These are phyloP conservation scores for Exophiala sp. DNA, from an alignment of 2,329 filamentous ascomycete species.

Conservation along the genomic window DNA sequence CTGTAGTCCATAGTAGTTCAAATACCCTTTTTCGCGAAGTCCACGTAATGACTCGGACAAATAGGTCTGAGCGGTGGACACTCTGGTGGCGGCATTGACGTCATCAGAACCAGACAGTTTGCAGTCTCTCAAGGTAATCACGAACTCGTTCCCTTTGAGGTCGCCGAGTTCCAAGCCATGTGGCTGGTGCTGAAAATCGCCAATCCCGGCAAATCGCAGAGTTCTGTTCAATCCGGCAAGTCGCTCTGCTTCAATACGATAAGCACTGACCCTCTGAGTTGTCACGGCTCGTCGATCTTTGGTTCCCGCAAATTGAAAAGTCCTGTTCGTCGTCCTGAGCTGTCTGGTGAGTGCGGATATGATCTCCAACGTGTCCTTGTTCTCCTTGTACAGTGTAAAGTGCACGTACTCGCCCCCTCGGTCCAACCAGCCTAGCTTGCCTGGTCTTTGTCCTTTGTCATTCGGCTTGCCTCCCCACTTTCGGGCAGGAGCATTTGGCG, in stretches of 20 bases:
- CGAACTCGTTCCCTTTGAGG: conserved; percentile 84
- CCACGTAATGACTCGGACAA: conserved; percentile 61
- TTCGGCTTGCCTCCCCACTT: conserved; percentile 30
- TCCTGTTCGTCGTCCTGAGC: conserved; percentile 65
- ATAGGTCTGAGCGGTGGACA: conserved; percentile 45
- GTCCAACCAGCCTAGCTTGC: conserved; percentile 60
- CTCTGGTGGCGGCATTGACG: conserved; percentile 35
- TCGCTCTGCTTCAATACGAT: conserved; percentile 58
- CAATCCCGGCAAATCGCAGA: conserved; percentile 62
- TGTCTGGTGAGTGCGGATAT: conserved; percentile 71
- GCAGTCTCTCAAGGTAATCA: conserved; percentile 86
- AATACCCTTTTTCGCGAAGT: conserved; percentile 73
- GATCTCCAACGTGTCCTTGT: conserved; percentile 93
- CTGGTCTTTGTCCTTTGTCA: conserved; percentile 32
- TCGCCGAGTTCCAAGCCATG: conserved; percentile 76
- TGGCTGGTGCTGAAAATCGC: conserved; percentile 75
- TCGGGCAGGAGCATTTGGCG: conserved; percentile 34
- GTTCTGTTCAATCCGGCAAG: conserved; percentile 61
- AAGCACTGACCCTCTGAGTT: conserved; percentile 72
- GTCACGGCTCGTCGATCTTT: conserved; percentile 88
- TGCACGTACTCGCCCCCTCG: conserved; percentile 78
- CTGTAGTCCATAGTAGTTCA: conserved; percentile 98
- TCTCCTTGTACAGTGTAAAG: conserved; percentile 93
- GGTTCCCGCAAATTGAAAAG: conserved; percentile 79
- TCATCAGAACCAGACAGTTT: conserved; percentile 43